Evolutionary conservation across 75 land plant genomes (phyloP), one percentile per base, ranked within the genome.

Genomic region (Isoetes taiwanensis): DNA sequence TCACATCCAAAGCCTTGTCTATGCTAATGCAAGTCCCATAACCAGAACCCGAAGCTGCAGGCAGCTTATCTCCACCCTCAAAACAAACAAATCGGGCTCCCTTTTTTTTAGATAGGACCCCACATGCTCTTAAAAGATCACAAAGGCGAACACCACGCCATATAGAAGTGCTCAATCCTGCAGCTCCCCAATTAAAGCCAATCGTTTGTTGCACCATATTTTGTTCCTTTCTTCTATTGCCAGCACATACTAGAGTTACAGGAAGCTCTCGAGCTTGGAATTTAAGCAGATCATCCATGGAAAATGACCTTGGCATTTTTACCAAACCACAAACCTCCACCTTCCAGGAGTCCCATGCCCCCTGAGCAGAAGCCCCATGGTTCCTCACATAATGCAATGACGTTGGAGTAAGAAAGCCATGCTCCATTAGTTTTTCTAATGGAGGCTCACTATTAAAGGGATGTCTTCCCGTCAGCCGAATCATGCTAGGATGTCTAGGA

Each of bases 131-230:
- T 11, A 94, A 75, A 16, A 94, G 68, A 52, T 79, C 80, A 26
- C 69, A 35, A 40, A 94, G 73, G 0, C 66, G 75, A 1, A 62
- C 90, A 8, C 99, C 99, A 8, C 79, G 71, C 99, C 96, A 94
- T 11, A 94, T 76, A 14, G 90, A 75, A 17, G 96, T 94, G 39
- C 91, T 72, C 14, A 84, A 41, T 0, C 73, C 99, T 32, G 79
- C 86, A 0, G 99, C 69, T 27, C 99, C 98, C 98, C 98, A 93
- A 70, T 93, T 84, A 78, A 88, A 88, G 1, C 98, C 98, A 2
- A 88, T 63, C 41, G 76, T 79, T 72, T 84, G 76, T 52, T 77
- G 79, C 68, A 78, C 75, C 90, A 88, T 77, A 75, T 88, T 88
- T 66, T 81, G 81, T 71, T 88, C 98, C 69, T 93, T 93, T 1